A percentile compares a stretch with the other conserved stretches of the same genome.
Evolutionary conservation across 2,329 filamentous ascomycete species (phyloP).

Genomic region (Sporothrix phasma): DNA sequence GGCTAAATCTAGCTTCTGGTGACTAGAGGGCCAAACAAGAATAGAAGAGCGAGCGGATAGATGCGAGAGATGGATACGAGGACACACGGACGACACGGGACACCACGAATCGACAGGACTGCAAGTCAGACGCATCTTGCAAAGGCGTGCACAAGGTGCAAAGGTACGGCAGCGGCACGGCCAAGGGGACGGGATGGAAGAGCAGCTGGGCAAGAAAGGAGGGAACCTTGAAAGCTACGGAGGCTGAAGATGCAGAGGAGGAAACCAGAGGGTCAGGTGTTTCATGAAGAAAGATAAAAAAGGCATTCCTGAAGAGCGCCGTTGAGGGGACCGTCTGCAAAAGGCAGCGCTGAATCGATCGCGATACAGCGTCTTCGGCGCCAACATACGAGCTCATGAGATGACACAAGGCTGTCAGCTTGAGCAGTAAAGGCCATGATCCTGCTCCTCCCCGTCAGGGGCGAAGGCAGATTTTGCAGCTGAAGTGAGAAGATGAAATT

Average conservation of each 20-base stretch:
- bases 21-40: not conserved
- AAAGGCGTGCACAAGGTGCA: not conserved
- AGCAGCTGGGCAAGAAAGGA: not conserved
- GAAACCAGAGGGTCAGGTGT: not conserved
- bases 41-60: not conserved
- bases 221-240: not conserved
- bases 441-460: not conserved
- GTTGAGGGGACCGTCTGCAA: not conserved
- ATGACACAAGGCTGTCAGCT: not conserved
- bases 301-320: not conserved
- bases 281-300: not conserved
- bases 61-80: too few species aligned
- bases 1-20: conserved; percentile 11
- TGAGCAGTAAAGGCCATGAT: not conserved
- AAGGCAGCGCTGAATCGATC: not conserved
- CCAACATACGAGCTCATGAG: not conserved
- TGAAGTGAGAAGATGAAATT: not conserved
- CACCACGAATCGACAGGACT: not conserved
- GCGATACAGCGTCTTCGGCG: not conserved
- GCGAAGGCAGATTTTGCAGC: not conserved
- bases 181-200: not conserved
- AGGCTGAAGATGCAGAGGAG: not conserved
- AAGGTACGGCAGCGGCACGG: not conserved
- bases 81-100: not conserved
- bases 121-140: not conserved